Evolutionary conservation across 2,329 filamentous ascomycete genomes (phyloP), one percentile per base, ranked within the genome.

Genomic region (Diaporthe longicolla): DNA sequence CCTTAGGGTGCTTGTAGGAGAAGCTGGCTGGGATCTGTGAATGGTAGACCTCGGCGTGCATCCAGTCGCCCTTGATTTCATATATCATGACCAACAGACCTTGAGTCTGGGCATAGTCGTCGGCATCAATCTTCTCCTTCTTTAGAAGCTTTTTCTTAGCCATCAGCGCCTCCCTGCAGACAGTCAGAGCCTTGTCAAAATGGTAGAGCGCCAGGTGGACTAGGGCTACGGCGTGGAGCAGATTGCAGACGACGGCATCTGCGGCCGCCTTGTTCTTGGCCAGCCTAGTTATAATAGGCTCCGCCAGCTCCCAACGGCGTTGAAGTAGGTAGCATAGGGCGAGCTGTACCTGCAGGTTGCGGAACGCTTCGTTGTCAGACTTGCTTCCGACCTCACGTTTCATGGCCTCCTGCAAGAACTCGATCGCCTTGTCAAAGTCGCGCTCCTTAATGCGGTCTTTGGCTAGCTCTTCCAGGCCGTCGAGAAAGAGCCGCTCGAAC

Each of bases 51-150:
- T 79, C 78, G 6, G 78, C 79, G 17, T 74, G 75, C 37, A 79
- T 75, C 48, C 74, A 76, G 37, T 79, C 78, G 29, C 77, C 78
- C 11, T 74, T 75, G 40, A 77, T 75, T 8, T 80, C 73, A 29
- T 76, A 78, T 9, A 80, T 79, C 8, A 73, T 79, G 13, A 76
- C 78, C 17, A 78, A 71, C 11, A 81, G 73, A 0, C 77, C 79
- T 19, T 79, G 57, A 6, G 78, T 79, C 15, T 78, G 71, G 21
- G 75, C 73, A 32, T 77, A 77, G 48, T 80, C 77, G 15, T 68
- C 35, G 54, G 52, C 73, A 29, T 74, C 40, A 1, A 73, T 63
- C 11, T 48, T 61, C 9, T 73, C 71, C 1, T 29, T 55, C 63
- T 77, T 79, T 35, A 74, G 70, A 13, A 79, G 73, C 29, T 73